Evolutionary conservation across 768 basidiomycete genomes (phyloP).

Genomic region (Mycena rebaudengoi): DNA sequence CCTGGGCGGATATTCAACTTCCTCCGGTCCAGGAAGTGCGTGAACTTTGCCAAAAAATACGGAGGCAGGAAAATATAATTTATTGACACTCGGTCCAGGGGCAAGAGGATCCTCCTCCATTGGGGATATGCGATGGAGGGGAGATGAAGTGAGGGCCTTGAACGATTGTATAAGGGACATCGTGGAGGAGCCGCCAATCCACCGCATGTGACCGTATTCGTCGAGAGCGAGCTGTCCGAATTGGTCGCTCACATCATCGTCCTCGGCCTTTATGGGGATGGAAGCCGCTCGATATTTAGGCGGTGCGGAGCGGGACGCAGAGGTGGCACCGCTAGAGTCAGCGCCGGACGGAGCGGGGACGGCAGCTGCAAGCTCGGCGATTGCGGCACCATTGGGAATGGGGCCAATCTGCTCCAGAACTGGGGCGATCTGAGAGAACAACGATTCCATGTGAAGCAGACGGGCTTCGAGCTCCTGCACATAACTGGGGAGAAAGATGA

Average conservation of each 20-base stretch:
- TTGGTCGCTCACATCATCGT: conserved; percentile 84
- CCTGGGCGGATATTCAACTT: conserved; percentile 86
- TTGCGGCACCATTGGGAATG: conserved; percentile 50
- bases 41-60: conserved; percentile 88
- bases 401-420: conserved; percentile 78
- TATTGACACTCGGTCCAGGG: conserved; percentile 82
- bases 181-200: conserved; percentile 92
- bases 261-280: conserved; percentile 59
- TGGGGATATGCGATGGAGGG: conserved; percentile 79
- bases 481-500: conserved; percentile 57
- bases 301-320: conserved; percentile 46
- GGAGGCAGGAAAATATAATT: conserved; percentile 87
- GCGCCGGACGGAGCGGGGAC: conserved; percentile 38
- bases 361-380: conserved; percentile 41
- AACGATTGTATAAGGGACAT: conserved; percentile 94
- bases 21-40: conserved; percentile 83
- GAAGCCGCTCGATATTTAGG: conserved; percentile 45
- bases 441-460: conserved; percentile 85
- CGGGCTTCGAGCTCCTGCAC: conserved; percentile 92
- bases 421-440: conserved; percentile 86
- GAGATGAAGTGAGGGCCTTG: conserved; percentile 76
- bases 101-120: conserved; percentile 86
- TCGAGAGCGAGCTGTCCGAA: conserved; percentile 90
- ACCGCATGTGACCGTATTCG: conserved; percentile 89
- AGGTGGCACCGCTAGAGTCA: conserved; percentile 46